phyloP scores from a whole-genome alignment of 2,329 filamentous ascomycete genomes.

The Ophiostoma quercus region DNA sequence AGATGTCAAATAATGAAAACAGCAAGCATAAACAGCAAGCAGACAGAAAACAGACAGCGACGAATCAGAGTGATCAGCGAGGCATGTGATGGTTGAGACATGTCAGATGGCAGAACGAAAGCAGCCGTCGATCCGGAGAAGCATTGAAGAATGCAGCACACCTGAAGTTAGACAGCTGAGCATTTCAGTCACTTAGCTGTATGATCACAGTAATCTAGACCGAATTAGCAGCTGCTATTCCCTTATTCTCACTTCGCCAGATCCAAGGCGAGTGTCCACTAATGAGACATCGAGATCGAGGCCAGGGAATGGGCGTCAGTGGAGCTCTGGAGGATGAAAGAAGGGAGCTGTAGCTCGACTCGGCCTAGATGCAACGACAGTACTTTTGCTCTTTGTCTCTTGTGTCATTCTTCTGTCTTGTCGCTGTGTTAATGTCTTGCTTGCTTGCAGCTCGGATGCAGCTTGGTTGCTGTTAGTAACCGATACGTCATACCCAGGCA shows the following conservation, averaged over 20 bases:
- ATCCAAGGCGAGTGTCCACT: neutral
- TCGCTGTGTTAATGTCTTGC: neutral
- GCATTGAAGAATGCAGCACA: neutral
- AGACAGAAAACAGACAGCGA: neutral
- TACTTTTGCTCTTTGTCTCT: slow-evolving; percentile 6
- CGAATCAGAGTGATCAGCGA: neutral
- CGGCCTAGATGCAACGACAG: neutral
- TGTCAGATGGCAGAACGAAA: neutral
- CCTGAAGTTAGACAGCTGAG: neutral
- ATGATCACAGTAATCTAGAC: neutral
- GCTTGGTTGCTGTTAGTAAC: slow-evolving; percentile 2
- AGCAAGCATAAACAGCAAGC: neutral
- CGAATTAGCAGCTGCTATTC: neutral
- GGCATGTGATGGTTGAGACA: neutral
- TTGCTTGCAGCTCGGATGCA: neutral
- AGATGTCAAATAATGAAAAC: neutral
- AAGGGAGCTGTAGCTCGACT: neutral
- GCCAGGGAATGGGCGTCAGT: neutral
- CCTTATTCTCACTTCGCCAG: neutral
- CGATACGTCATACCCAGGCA: slow-evolving; percentile 14
- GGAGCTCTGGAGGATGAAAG: neutral
- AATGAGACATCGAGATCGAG: slow-evolving; percentile 11
- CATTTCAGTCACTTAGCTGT: no score
- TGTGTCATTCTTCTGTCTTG: neutral
- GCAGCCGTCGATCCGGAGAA: neutral